Evolutionary conservation across 164 flowering plant species (phyloP).

Genomic region (Vitis rotundifolia): DNA sequence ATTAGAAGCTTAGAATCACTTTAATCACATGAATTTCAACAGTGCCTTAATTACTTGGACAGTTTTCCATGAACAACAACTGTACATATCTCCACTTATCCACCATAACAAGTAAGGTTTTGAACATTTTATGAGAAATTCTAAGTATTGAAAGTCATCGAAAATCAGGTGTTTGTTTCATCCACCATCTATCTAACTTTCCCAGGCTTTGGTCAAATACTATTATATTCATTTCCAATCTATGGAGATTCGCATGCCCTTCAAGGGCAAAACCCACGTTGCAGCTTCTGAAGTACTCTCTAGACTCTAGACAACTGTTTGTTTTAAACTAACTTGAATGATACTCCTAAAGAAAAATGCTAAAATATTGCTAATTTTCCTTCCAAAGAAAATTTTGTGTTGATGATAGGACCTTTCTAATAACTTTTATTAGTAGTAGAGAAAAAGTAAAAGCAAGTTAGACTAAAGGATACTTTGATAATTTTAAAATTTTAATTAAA

Average conservation of each 20-base stretch:
- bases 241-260: neutral
- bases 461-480: no score
- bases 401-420: no score
- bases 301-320: neutral
- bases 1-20: no score
- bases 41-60: neutral
- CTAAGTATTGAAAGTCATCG: slow-evolving; percentile 18
- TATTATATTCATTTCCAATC: slow-evolving; percentile 10
- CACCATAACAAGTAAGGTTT: neutral
- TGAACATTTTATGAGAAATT: neutral
- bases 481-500: no score
- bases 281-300: neutral
- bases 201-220: slow-evolving; percentile 21
- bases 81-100: neutral
- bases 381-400: no score
- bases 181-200: slow-evolving; percentile 31
- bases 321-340: neutral
- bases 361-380: no score
- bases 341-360: no score
- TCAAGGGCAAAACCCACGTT: neutral
- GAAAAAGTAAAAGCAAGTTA: no score
- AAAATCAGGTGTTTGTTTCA: slow-evolving; percentile 27
- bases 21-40: neutral
- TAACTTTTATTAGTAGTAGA: no score
- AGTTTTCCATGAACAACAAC: no score